Evolutionary conservation across 176 grass and related monocot species (phyloP), one percentile per base, ranked within the genome.

Genomic region (Bolboschoenus planiculmis): DNA sequence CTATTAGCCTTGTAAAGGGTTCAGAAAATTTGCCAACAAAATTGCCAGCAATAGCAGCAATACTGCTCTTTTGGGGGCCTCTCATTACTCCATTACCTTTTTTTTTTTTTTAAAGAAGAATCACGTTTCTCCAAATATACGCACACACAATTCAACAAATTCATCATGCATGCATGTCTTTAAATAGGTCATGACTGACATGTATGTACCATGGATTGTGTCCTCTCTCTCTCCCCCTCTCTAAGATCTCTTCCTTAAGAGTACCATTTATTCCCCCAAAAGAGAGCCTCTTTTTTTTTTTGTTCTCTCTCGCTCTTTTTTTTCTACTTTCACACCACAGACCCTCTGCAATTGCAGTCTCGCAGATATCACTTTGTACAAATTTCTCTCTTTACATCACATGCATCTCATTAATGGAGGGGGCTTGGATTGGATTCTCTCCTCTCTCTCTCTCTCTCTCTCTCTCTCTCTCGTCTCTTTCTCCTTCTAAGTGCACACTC

Each of bases 341-440:
- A 46, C 44, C 11, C 44, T 81, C 56, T 82, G 79, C 37, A 82
- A 30, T 64, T 48, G 79, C 57, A 65, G 56, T 81, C 62, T 53
- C n/a, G 56, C 79, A 63, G 79, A 82, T 35, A 26, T 82, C 79
- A 82, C 23, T 62, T 47, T 82, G 79, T 82, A 65, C 79, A 82
- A 82, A n/a, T n/a, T 79, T 79, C 21, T 18, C 37, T 65, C 58
- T 48, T 81, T 66, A 66, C 57, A 82, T 64, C 79, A 73, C 81
- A 59, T 89, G 90, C 62, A 88, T 74, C 60, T 47, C 65, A 79
- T 86, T 74, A 80, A 85, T 78, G 84, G 80, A 63, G 70, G 27
- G 14, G 59, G 26, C 59, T 62, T 31, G 59, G 50, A 65, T 51
- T 18, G 48, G 30, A 65, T 79, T 79, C 24, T 37, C 39, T 70